These are phyloP conservation scores for Amauroascus verrucosus DNA, from an alignment of 2,329 filamentous ascomycete genomes.

Conservation along the genomic window DNA sequence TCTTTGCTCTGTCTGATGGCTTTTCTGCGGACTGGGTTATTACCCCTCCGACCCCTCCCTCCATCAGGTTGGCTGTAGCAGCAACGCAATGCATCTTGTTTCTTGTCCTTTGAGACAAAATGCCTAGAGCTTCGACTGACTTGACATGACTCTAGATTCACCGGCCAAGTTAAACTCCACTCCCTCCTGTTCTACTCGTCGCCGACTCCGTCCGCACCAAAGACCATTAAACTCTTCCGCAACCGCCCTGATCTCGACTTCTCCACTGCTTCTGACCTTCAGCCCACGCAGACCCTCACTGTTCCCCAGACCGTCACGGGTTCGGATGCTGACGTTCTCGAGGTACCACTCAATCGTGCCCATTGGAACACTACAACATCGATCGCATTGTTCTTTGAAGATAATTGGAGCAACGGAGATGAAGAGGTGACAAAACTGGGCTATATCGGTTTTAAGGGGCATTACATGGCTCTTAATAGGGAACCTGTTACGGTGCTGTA, in stretches of 20 bases:
- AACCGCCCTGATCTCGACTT: conserved; percentile 89
- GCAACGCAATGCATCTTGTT: neutral
- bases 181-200: conserved; percentile 77
- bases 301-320: conserved; percentile 57
- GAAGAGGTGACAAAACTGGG: conserved; percentile 68
- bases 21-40: neutral
- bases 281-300: conserved; percentile 64
- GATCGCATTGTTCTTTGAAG: conserved; percentile 76
- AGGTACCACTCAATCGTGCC: conserved; percentile 77
- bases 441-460: conserved; percentile 87
- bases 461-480: conserved; percentile 77
- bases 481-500: conserved; percentile 82
- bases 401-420: conserved; percentile 75
- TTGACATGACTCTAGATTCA: conserved; percentile 55
- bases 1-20: neutral
- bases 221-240: conserved; percentile 74
- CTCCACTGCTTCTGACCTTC: conserved; percentile 55
- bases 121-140: neutral
- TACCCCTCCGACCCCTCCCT: conserved; percentile 1
- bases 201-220: conserved; percentile 58
- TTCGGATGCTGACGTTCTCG: conserved; percentile 57
- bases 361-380: conserved; percentile 77
- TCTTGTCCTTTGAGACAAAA: neutral
- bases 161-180: conserved; percentile 86
- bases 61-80: neutral